Conservation (phyloP, 345 rosid species). For the Populus ilicifolia region DNA sequence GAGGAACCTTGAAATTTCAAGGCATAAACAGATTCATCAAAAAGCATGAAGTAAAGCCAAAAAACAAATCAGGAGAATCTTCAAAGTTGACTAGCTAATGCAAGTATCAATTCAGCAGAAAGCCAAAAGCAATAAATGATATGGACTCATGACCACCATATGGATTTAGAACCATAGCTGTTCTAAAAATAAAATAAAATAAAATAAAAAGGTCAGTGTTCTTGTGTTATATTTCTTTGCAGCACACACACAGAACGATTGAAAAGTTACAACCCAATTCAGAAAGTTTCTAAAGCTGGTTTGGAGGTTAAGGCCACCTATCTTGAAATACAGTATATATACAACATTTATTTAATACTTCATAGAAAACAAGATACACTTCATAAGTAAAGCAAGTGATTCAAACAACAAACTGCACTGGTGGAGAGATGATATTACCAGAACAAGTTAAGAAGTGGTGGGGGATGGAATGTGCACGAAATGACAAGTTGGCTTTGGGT, state of each 20-base stretch:
- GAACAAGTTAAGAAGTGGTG: too few relatives aligned
- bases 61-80: neutral
- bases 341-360: neutral
- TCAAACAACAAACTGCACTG: too few relatives aligned
- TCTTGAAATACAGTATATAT: neutral
- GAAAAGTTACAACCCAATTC: neutral
- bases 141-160: neutral
- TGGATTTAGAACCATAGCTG: neutral
- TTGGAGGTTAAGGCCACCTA: neutral
- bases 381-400: neutral
- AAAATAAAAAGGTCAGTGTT: neutral
- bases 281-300: neutral
- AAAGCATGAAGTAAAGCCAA: neutral
- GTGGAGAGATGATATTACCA: too few relatives aligned
- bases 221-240: neutral
- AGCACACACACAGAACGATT: neutral
- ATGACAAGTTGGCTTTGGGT: too few relatives aligned
- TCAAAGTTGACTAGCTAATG: neutral
- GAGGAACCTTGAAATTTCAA: constrained; percentile 45
- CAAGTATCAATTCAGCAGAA: neutral
- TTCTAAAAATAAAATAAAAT: neutral
- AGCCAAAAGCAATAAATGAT: neutral
- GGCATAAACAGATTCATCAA: neutral
- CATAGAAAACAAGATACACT: neutral
- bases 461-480: too few relatives aligned